Evolutionary conservation across 2,329 filamentous ascomycete species (phyloP), one percentile per base, ranked within the genome.

Genomic region (Fusarium irregulare): DNA sequence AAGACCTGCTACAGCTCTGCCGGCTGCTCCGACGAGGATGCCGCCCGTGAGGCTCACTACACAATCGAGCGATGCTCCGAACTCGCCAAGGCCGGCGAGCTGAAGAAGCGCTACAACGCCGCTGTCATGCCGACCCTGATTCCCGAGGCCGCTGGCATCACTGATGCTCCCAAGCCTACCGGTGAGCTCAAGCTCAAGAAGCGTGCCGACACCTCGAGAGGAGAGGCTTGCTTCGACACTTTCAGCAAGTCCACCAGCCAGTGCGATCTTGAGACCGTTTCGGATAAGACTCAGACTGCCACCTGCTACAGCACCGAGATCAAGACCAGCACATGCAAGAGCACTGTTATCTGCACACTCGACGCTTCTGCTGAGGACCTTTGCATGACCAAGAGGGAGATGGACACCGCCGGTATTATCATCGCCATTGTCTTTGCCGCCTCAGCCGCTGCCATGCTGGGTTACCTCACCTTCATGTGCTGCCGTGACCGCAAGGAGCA

Each of bases 401-500:
- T 87, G 56, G 81, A 80, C 70, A 73, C 80, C 3, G 79, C 79
- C 42, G 85, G 83, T 65, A 79, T 86, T 72, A 78, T 86, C 75
- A 80, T 88, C 66, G 78, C 82, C 73, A 78, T 85, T 67, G 71
- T 84, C 76, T 83, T 89, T 40, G 83, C 79, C 59, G 66, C 76
- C n/a, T 78, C 76, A 62, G 72, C 84, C 65, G 75, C 78, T 67
- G 45, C 80, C 54, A 77, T 80, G 68, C 64, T 84, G 64, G 77
- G 73, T 49, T 70, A 78, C 66, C 76, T 88, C 59, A 81, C 83
- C 74, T 84, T 84, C 80, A 79, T 84, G 69, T 88, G 85, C 83
- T 85, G 82, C 80, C 79, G 80, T 66, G 86, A 88, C 70, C 80
- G 82, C 71, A 77, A 77, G 76, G 70, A 80, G 71, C 80, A 85